Conservation (phyloP, 805 yeast genomes). For the Metschnikowia anglica region DNA sequence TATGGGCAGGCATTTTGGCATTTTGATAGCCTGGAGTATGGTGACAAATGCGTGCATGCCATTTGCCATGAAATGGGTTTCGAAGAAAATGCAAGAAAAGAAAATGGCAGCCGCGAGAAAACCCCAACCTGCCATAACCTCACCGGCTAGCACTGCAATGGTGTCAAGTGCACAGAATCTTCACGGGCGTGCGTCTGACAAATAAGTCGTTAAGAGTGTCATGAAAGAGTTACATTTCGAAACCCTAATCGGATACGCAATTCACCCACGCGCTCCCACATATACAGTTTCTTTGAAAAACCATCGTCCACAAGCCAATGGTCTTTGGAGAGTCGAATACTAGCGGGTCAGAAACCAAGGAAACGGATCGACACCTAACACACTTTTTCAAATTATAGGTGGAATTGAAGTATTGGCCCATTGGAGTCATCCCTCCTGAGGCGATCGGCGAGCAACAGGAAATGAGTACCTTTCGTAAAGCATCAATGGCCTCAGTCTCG, state of each 20-base stretch:
- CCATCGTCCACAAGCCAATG: slow-evolving; percentile 54
- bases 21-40: slow-evolving; percentile 33
- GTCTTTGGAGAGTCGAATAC: slow-evolving; percentile 34
- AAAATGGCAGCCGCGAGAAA: slow-evolving; percentile 9
- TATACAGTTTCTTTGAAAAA: slow-evolving; percentile 69
- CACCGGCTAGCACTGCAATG: slow-evolving; percentile 2
- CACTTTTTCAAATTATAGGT: slow-evolving; percentile 34
- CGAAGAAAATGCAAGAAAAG: slow-evolving; percentile 10
- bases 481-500: slow-evolving; percentile 33
- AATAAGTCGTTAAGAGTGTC: too few species aligned
- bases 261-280: slow-evolving; percentile 80
- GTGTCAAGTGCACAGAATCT: neutral
- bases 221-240: too few species aligned
- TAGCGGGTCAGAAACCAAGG: slow-evolving; percentile 40
- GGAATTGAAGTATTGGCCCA: slow-evolving; percentile 16
- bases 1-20: slow-evolving; percentile 34
- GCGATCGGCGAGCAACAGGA: slow-evolving; percentile 15
- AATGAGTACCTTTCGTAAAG: slow-evolving; percentile 38
- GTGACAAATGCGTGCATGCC: slow-evolving; percentile 28
- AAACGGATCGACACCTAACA: slow-evolving; percentile 42
- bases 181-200: neutral
- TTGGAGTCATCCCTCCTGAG: slow-evolving; percentile 15
- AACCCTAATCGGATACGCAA: slow-evolving; percentile 14
- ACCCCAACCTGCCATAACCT: neutral
- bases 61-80: slow-evolving; percentile 25